phyloP scores from a whole-genome alignment of 192 early-diverging fungal genomes.

The Coemansia sp. region DNA sequence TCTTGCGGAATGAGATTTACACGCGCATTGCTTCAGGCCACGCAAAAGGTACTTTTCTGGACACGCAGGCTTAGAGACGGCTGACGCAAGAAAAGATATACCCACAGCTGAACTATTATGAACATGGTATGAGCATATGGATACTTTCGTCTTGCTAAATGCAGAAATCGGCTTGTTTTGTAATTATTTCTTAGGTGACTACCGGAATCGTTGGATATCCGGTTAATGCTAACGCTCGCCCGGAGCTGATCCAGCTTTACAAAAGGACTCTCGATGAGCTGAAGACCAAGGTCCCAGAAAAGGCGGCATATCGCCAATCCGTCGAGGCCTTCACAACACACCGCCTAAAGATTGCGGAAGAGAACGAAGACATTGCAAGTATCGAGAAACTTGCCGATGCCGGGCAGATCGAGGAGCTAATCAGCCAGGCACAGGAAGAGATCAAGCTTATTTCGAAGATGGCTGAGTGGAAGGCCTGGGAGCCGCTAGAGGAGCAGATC shows the following conservation, averaged over 20 bases:
- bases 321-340: slow-evolving; percentile 74
- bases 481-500: slow-evolving; percentile 72
- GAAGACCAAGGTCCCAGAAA: slow-evolving; percentile 67
- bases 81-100: neutral
- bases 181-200: slow-evolving; percentile 38
- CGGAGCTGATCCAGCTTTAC: slow-evolving; percentile 82
- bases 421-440: slow-evolving; percentile 86
- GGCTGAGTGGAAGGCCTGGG: slow-evolving; percentile 90
- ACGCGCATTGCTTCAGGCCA: slow-evolving; percentile 39
- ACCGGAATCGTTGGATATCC: slow-evolving; percentile 85
- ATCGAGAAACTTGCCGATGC: slow-evolving; percentile 76
- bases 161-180: neutral
- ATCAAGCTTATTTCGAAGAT: slow-evolving; percentile 77
- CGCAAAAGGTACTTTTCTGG: slow-evolving; percentile 36
- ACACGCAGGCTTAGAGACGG: no score
- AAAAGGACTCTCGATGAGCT: slow-evolving; percentile 71
- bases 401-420: slow-evolving; percentile 92
- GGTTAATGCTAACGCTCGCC: slow-evolving; percentile 84
- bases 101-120: neutral
- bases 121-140: neutral
- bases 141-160: neutral
- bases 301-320: slow-evolving; percentile 79
- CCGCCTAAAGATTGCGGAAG: slow-evolving; percentile 73
- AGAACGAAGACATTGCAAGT: slow-evolving; percentile 65
- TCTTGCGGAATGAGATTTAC: slow-evolving; percentile 30